Evolutionary conservation across 495 filamentous ascomycete genomes (phyloP), one percentile per base, ranked within the genome.

Genomic region (Penicillium riverlandense): DNA sequence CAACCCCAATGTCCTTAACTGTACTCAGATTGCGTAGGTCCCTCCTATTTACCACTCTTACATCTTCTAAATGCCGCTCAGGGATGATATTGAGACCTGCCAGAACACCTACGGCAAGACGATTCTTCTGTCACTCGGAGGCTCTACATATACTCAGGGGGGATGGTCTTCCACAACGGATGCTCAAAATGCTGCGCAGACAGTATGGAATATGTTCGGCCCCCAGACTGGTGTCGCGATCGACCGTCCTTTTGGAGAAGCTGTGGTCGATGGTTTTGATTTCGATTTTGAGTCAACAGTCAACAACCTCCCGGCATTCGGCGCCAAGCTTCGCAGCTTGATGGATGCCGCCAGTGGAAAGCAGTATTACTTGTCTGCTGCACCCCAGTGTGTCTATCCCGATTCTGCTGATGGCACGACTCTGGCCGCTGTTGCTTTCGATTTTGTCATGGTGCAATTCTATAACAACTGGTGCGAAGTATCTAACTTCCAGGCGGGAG

Each of bases 181-280:
- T 15, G 80, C 80, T 7, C 46, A 44, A 34, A 28, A 49, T 1
- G 67, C 74, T 35, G 80, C 77, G 7, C 43, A 66, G 33, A 60
- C 57, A 2, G 45, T 84, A 27, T 83, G 78, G 77, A 50, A 67
- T 33, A 67, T 80, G 44, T 83, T 83, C 50, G 79, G 79, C 33
- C 68, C 72, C 9, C 65, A 65, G 44, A 41, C 51, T 13, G 43
- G 52, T 38, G 56, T 49, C 11, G 57, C 44, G 27, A 50, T 39
- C 6, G 62, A 67, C 30, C 66, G 76, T 37, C 79, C 79, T 1
- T 79, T 83, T 47, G 74, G 76, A 29, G 44, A 63, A 9, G 71
- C 78, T 13, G 62, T 74, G 12, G 52, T 83, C 37, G 79, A 83
- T 52, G 79, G 79, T 10, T 83, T 83, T 51, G 79, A 83, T 48